phyloP scores from a whole-genome alignment of 1,284 basidiomycete species.

The Austroboletus novae-zelandiae region DNA sequence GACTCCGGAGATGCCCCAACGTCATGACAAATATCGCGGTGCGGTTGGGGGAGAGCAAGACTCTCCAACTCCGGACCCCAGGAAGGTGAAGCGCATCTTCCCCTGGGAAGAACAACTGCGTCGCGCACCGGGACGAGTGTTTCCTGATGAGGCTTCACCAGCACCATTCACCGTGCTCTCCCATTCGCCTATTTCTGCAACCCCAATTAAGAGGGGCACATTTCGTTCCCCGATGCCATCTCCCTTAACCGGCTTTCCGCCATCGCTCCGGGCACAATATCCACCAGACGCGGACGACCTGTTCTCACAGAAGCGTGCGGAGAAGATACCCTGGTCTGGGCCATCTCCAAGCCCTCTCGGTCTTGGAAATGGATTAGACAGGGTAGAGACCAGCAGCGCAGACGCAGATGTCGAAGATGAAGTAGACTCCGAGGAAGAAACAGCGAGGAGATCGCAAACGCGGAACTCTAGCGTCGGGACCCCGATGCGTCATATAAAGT shows the following conservation, averaged over 20 bases:
- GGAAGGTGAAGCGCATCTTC: conserved; percentile 80
- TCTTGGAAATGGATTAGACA: conserved; percentile 49
- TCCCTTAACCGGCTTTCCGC: conserved; percentile 45
- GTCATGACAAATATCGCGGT: conserved; percentile 62
- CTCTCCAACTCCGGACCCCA: conserved; percentile 62
- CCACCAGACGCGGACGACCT: conserved; percentile 88
- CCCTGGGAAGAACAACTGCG: conserved; percentile 87
- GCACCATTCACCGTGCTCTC: conserved; percentile 45
- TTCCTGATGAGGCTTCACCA: conserved; percentile 59
- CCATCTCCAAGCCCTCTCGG: conserved; percentile 42
- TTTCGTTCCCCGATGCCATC: conserved; percentile 31
- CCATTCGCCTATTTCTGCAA: conserved; percentile 31
- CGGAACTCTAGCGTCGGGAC: conserved; percentile 15
- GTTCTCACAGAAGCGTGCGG: conserved; percentile 74
- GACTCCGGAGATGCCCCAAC: conserved; percentile 60
- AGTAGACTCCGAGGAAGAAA: conserved; percentile 53
- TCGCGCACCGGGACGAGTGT: conserved; percentile 65
- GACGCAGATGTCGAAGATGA: conserved; percentile 85
- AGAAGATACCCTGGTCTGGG: conserved; percentile 55
- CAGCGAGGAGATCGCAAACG: conserved; percentile 22
- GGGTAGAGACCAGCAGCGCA: conserved; percentile 63
- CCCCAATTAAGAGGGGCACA: conserved; percentile 20
- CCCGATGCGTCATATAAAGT: conserved; percentile 7
- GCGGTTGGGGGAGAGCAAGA: conserved; percentile 43
- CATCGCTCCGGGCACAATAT: conserved; percentile 66